phyloP scores from a whole-genome alignment of 1,284 basidiomycete species.

The Papiliotrema flavescens region DNA sequence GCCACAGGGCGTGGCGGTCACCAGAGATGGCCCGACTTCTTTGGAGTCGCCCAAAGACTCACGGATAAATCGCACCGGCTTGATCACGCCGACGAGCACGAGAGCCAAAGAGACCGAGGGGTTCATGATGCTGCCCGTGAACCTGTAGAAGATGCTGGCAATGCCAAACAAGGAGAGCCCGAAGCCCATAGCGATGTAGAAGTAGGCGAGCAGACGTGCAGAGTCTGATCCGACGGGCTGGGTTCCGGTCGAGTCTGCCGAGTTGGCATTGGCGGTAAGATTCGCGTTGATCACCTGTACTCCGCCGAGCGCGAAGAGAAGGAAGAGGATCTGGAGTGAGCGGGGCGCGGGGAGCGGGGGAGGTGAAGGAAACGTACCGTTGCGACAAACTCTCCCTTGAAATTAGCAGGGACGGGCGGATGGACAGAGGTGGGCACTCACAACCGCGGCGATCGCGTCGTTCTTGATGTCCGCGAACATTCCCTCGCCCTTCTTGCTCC shows the following conservation, averaged over 20 bases:
- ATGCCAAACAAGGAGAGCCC: slow-evolving; percentile 65
- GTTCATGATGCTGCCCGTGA: slow-evolving; percentile 67
- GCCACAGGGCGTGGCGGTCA: background rate
- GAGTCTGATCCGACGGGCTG: slow-evolving; percentile 19
- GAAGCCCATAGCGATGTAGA: slow-evolving; percentile 63
- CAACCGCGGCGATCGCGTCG: too few species aligned
- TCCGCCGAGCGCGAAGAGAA: slow-evolving; percentile 28
- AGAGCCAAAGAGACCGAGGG: slow-evolving; percentile 65
- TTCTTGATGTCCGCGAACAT: too few species aligned
- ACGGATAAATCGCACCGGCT: slow-evolving; percentile 58
- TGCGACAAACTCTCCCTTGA: slow-evolving; percentile 17
- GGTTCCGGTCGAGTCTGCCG: slow-evolving; percentile 10
- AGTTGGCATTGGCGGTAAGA: slow-evolving; percentile 3
- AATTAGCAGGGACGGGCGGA: too few species aligned
- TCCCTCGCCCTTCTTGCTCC: too few species aligned
- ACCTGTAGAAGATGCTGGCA: slow-evolving; percentile 70
- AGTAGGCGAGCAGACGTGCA: slow-evolving; percentile 31
- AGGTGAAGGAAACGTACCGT: slow-evolving; percentile 14
- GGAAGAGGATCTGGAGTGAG: slow-evolving; percentile 24
- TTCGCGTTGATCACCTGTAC: slow-evolving; percentile 30
- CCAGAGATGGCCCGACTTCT: too few species aligned
- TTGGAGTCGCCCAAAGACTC: slow-evolving; percentile 11
- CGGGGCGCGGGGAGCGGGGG: background rate
- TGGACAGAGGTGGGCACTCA: too few species aligned
- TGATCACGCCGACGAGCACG: slow-evolving; percentile 59